Evolutionary conservation across 1,284 basidiomycete species (phyloP).

Genomic region (Lentinula novae-zelandiae): DNA sequence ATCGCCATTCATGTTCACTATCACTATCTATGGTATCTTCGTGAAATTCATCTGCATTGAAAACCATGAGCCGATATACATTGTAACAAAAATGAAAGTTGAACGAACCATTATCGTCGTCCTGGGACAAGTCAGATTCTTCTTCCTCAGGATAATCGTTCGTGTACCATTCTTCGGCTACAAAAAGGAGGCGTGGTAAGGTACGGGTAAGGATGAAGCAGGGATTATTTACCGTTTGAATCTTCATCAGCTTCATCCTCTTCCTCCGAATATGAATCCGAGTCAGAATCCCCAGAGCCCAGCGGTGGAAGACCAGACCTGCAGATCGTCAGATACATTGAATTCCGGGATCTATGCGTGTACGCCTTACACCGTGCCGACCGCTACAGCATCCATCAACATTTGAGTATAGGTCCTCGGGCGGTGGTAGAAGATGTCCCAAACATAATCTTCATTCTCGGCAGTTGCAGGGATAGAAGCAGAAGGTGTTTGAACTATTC

Average conservation of each 20-base stretch:
- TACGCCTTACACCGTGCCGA: slow-evolving; percentile 41
- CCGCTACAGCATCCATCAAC: slow-evolving; percentile 34
- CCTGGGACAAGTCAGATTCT: slow-evolving; percentile 26
- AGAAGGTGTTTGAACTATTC: background rate
- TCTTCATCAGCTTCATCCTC: slow-evolving; percentile 79
- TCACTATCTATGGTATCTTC: slow-evolving; percentile 38
- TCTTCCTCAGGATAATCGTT: slow-evolving; percentile 81
- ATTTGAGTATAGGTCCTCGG: slow-evolving; percentile 48
- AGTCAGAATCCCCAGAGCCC: slow-evolving; percentile 44
- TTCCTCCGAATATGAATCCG: slow-evolving; percentile 45
- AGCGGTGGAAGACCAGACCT: slow-evolving; percentile 65
- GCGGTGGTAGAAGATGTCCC: slow-evolving; percentile 74
- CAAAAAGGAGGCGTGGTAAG: background rate
- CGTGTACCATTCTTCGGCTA: slow-evolving; percentile 77
- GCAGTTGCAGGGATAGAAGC: background rate
- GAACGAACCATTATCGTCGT: slow-evolving; percentile 27
- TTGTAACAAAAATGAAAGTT: background rate
- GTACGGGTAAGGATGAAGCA: background rate
- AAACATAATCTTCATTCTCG: slow-evolving; percentile 61
- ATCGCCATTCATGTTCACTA: slow-evolving; percentile 26
- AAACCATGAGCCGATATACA: background rate
- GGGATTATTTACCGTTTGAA: slow-evolving; percentile 58
- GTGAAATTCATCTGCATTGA: slow-evolving; percentile 37
- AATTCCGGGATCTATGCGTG: background rate
- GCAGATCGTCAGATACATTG: slow-evolving; percentile 9